Evolutionary conservation across 257 asterid species (phyloP).

Genomic region (Rauvolfia tetraphylla): DNA sequence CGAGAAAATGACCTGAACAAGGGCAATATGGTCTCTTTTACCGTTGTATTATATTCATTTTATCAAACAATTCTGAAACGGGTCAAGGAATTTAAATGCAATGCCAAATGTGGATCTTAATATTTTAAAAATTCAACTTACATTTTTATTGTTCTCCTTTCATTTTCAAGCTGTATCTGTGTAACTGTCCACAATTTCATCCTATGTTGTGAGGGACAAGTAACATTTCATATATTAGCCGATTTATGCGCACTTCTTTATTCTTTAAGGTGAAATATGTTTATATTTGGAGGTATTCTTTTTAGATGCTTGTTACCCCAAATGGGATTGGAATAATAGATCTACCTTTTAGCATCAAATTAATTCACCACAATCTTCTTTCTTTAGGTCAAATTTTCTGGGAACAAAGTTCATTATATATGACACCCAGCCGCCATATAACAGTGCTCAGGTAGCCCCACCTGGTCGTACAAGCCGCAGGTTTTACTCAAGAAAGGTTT

Average conservation of each 20-base stretch:
- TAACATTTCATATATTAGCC: not conserved
- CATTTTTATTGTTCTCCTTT: not conserved
- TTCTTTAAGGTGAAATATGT: not conserved
- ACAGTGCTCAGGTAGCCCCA: conserved; percentile 34
- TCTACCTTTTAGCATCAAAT: not conserved
- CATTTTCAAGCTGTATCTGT: not conserved
- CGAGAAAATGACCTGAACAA: not conserved
- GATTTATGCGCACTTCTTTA: not conserved
- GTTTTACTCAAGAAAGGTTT: conserved; percentile 60
- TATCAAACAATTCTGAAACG: not conserved
- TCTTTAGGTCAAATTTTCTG: conserved; percentile 70
- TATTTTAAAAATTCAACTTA: not conserved
- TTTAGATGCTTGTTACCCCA: not conserved
- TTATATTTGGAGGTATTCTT: not conserved
- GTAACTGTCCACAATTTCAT: not conserved
- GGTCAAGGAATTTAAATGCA: not conserved
- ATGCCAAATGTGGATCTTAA: not conserved
- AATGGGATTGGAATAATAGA: not conserved
- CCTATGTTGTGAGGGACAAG: not conserved
- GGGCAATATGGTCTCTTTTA: not conserved
- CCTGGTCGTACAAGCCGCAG: conserved; percentile 64
- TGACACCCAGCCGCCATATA: conserved; percentile 68
- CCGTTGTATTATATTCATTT: not conserved
- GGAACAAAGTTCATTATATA: conserved; percentile 83
- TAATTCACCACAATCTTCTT: not conserved